Evolutionary conservation across 345 rosid species (phyloP).

Genomic region (Psidium friedrichsthalianum): DNA sequence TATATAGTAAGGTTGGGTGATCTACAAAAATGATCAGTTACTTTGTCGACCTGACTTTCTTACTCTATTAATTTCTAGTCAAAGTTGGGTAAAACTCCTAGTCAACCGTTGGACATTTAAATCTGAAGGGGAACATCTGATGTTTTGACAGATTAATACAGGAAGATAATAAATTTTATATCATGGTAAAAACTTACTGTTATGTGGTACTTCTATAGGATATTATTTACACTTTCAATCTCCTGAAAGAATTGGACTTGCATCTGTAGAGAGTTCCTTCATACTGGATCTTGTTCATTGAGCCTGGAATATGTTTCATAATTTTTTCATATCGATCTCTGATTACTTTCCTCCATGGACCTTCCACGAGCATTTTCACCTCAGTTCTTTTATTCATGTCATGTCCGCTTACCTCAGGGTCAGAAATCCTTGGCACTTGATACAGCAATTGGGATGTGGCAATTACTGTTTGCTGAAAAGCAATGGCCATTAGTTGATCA

Average conservation of each 20-base stretch:
- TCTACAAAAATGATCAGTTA: neutral
- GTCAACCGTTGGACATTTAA: neutral
- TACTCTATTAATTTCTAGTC: neutral
- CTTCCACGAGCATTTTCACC: neutral
- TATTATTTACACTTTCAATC: neutral
- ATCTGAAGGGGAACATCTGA: neutral
- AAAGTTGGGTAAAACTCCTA: neutral
- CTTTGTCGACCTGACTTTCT: neutral
- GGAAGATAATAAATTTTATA: neutral
- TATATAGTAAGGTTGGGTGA: neutral
- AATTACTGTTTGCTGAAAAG: constrained; percentile 85
- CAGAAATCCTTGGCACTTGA: constrained; percentile 95
- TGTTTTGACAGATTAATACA: neutral
- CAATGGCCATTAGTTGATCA: constrained; percentile 88
- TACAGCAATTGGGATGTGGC: constrained; percentile 99
- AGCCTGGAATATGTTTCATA: neutral
- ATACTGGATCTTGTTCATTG: neutral
- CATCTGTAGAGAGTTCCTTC: neutral
- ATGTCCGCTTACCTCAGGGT: constrained; percentile 41
- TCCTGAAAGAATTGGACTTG: neutral
- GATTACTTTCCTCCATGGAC: neutral
- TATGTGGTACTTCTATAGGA: neutral
- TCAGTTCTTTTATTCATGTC: neutral
- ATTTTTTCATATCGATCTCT: neutral
- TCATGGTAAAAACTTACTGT: neutral